phyloP scores from a whole-genome alignment of 768 basidiomycete genomes.

The Russula emetica region DNA sequence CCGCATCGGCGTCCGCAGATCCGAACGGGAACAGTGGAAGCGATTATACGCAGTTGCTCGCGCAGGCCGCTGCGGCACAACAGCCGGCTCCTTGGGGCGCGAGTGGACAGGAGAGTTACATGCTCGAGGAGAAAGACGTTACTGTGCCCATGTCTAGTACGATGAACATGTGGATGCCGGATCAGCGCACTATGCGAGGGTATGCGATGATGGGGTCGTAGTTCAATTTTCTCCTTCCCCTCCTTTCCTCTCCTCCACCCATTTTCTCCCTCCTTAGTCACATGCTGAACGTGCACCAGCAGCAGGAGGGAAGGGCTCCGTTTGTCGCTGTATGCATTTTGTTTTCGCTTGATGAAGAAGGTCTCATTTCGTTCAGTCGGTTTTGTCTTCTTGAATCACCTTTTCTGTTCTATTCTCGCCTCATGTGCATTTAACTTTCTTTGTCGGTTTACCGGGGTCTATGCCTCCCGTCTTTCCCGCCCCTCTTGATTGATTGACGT shows the following conservation, averaged over 20 bases:
- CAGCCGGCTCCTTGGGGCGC: conserved; percentile 54
- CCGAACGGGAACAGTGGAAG: conserved; percentile 19
- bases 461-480: not conserved
- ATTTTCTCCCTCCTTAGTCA: not conserved
- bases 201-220: conserved; percentile 19
- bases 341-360: not conserved
- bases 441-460: not conserved
- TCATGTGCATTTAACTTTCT: not conserved
- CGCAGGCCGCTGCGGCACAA: conserved; percentile 48
- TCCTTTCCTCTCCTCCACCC: too few relatives aligned
- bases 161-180: conserved; percentile 22
- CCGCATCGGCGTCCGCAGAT: conserved; percentile 1
- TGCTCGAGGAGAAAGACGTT: conserved; percentile 62
- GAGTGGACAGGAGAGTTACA: conserved; percentile 56
- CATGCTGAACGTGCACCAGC: not conserved
- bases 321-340: not conserved
- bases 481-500: conserved; percentile 14
- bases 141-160: conserved; percentile 4
- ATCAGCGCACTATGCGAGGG: conserved; percentile 20
- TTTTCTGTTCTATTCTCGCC: not conserved
- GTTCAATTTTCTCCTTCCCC: not conserved
- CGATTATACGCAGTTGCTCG: conserved; percentile 54
- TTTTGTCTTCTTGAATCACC: not conserved
- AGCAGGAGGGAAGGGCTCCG: not conserved
- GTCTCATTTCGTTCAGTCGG: not conserved